Conservation (phyloP, 768 basidiomycete genomes). For the Artomyces pyxidatus region DNA sequence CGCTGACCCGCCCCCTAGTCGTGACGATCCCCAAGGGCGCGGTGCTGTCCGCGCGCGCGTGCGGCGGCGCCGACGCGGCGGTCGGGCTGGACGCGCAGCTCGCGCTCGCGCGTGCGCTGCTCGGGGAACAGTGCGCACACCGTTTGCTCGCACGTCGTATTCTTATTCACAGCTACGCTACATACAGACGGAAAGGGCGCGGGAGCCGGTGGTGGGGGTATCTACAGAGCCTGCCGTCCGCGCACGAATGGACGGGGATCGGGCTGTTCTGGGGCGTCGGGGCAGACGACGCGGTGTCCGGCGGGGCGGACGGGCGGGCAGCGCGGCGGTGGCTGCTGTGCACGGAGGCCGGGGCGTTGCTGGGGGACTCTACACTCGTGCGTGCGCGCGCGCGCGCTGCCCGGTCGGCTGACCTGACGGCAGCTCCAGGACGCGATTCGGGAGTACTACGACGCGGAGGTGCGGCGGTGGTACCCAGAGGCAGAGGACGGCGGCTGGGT, state of each 20-base stretch:
- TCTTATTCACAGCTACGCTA: not conserved
- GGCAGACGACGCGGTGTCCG: not conserved
- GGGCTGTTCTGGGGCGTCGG: slow-evolving; percentile 20
- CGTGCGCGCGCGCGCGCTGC: not conserved
- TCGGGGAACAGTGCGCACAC: slow-evolving; percentile 17
- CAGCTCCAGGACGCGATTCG: slow-evolving; percentile 7
- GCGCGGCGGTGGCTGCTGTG: slow-evolving; percentile 11
- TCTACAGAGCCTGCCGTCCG: slow-evolving; percentile 17
- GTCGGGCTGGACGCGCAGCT: slow-evolving; percentile 17
- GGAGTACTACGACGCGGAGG: slow-evolving; percentile 13
- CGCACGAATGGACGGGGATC: slow-evolving; percentile 14
- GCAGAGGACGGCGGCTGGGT: slow-evolving; percentile 21
- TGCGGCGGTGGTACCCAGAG: too few species aligned
- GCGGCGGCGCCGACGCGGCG: slow-evolving; percentile 16
- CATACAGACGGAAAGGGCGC: slow-evolving; percentile 12
- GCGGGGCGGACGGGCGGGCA: slow-evolving; percentile 8
- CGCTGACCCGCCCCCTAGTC: slow-evolving; percentile 8
- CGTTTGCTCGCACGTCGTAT: not conserved
- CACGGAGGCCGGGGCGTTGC: slow-evolving; percentile 9
- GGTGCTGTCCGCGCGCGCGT: slow-evolving; percentile 18
- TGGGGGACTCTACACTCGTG: not conserved
- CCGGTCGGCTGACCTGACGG: not conserved
- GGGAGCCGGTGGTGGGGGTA: slow-evolving; percentile 22
- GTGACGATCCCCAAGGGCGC: slow-evolving; percentile 20
- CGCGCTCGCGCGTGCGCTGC: slow-evolving; percentile 19